A percentile compares a stretch with the other conserved stretches of the same genome.
Evolutionary conservation across 768 basidiomycete genomes (phyloP).

Genomic region (Suillus placidus): DNA sequence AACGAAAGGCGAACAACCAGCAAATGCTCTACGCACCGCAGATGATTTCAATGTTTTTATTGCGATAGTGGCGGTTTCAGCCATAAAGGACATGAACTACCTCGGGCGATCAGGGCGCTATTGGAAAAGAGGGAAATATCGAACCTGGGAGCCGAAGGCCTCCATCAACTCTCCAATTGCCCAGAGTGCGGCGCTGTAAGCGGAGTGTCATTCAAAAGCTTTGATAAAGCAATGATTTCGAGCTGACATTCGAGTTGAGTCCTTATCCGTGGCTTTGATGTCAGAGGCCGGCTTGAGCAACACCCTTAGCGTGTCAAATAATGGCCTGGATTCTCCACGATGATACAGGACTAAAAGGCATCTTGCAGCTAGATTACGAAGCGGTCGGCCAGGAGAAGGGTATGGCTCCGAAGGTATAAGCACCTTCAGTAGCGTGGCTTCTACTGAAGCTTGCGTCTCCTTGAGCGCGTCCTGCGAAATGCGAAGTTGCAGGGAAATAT

Average conservation of each 20-base stretch:
- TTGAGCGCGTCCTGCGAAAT: conserved; percentile 65
- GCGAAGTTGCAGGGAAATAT: conserved; percentile 7
- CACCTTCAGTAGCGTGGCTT: conserved; percentile 67
- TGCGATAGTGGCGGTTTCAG: conserved; percentile 71
- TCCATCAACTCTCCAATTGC: conserved; percentile 90
- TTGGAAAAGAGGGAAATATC: conserved; percentile 25
- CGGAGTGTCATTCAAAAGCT: conserved; percentile 11
- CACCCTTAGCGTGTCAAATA: conserved; percentile 85
- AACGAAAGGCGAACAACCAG: conserved; percentile 1
- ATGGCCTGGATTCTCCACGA: conserved; percentile 77
- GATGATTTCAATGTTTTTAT: conserved; percentile 75
- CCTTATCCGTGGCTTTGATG: conserved; percentile 64
- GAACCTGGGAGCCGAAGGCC: conserved; percentile 79
- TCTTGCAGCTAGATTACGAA: conserved; percentile 77
- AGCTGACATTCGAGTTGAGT: conserved; percentile 66
- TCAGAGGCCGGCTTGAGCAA: conserved; percentile 79
- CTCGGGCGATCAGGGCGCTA: conserved; percentile 1
- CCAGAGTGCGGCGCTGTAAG: conserved; percentile 75
- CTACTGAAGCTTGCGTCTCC: conserved; percentile 59
- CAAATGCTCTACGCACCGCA: conserved; percentile 49
- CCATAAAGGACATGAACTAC: conserved; percentile 95
- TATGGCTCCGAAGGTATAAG: conserved; percentile 64
- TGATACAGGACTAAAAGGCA: conserved; percentile 76
- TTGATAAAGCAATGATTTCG: neutral
- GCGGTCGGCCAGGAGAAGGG: conserved; percentile 85